Conservation (phyloP, 2,329 filamentous ascomycete genomes). For the Xylariaceae sp. region DNA sequence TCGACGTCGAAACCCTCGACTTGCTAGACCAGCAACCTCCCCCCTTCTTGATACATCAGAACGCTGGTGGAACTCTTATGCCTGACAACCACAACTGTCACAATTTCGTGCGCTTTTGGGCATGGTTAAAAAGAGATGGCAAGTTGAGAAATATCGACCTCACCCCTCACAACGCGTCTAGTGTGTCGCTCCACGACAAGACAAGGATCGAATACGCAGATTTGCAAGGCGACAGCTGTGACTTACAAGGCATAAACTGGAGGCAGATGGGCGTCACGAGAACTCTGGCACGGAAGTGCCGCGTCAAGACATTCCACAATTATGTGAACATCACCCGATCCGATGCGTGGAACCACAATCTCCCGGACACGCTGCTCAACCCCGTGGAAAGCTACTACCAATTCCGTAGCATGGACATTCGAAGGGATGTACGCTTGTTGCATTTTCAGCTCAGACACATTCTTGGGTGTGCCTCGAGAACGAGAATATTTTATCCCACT, state of each 20-base stretch:
- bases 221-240: constrained; percentile 51
- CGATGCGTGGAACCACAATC: constrained; percentile 36
- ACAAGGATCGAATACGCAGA: constrained; percentile 38
- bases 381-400: constrained; percentile 50
- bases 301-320: constrained; percentile 50
- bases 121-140: constrained; percentile 22
- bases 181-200: constrained; percentile 13
- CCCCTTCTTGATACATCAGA: constrained; percentile 30
- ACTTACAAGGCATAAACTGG: constrained; percentile 61
- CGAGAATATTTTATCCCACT: constrained; percentile 55
- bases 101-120: constrained; percentile 51
- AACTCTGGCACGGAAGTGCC: constrained; percentile 43
- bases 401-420: constrained; percentile 55
- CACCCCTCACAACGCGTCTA: constrained; percentile 15
- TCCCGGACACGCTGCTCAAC: constrained; percentile 34
- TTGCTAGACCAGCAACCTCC: constrained; percentile 21
- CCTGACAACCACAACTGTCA: constrained; percentile 47
- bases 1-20: constrained; percentile 5
- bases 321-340: constrained; percentile 51
- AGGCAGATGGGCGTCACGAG: constrained; percentile 47
- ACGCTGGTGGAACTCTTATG: constrained; percentile 34
- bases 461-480: constrained; percentile 52
- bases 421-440: constrained; percentile 50
- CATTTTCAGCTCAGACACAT: constrained; percentile 66
- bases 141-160: constrained; percentile 8